Conservation (phyloP, 768 basidiomycete genomes). For the Mycena alexandri region DNA sequence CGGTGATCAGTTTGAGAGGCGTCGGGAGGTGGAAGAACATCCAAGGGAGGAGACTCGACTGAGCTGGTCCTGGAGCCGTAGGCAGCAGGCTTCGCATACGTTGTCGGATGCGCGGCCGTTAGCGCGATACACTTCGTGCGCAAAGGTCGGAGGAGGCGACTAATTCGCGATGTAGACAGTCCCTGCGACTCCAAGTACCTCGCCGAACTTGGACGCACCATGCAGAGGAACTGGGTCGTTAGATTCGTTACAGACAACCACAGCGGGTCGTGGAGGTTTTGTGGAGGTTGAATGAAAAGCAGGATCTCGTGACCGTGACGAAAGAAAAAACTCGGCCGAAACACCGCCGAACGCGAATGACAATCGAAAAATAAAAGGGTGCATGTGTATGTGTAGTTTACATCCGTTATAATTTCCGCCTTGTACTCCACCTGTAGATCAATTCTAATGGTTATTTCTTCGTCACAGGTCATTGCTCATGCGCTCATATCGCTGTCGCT, state of each 20-base stretch:
- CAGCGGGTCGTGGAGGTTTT: too few species aligned
- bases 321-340: too few species aligned
- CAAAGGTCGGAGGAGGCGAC: constrained; percentile 62
- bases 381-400: background rate
- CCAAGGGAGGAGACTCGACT: constrained; percentile 16
- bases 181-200: constrained; percentile 32
- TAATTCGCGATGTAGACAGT: constrained; percentile 57
- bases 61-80: constrained; percentile 30
- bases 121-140: constrained; percentile 59
- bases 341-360: too few species aligned
- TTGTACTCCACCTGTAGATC: background rate
- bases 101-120: constrained; percentile 42
- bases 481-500: constrained; percentile 70
- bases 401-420: constrained; percentile 7
- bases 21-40: constrained; percentile 53
- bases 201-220: constrained; percentile 3
- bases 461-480: constrained; percentile 1
- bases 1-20: constrained; percentile 37
- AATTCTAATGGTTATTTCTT: background rate
- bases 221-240: background rate
- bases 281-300: too few species aligned
- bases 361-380: background rate
- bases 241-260: too few species aligned
- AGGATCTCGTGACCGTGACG: background rate
- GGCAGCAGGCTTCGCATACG: constrained; percentile 25